These are phyloP conservation scores for Digitaria exilis DNA, from an alignment of 202 grass and related monocot species.

Conservation along the genomic window DNA sequence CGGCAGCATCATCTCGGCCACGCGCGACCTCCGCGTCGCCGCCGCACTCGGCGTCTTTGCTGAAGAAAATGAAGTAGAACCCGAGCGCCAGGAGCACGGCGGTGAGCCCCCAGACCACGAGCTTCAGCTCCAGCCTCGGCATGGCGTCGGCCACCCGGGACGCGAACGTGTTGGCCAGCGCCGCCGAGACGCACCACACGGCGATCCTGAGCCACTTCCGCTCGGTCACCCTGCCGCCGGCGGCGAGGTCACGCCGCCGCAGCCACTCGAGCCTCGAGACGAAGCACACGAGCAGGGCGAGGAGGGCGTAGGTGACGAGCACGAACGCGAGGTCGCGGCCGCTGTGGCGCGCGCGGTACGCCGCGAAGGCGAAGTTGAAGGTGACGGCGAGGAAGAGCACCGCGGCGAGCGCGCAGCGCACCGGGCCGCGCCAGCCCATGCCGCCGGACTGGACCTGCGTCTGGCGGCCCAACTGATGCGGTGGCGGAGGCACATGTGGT, in stretches of 20 bases:
- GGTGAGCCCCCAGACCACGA: slow-evolving; percentile 40
- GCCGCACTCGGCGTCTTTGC: neutral
- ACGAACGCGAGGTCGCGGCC: slow-evolving; percentile 33
- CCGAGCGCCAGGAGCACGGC: neutral
- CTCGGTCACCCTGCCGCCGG: neutral
- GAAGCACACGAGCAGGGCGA: slow-evolving; percentile 34
- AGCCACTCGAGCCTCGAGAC: slow-evolving; percentile 25
- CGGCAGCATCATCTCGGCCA: neutral
- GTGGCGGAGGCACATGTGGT: neutral
- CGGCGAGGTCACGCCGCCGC: too few relatives aligned
- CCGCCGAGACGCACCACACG: slow-evolving; percentile 32
- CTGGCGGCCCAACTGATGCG: neutral
- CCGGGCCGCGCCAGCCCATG: neutral
- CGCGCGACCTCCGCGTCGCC: neutral
- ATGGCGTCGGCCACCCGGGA: slow-evolving; percentile 1
- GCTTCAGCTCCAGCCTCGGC: slow-evolving; percentile 29
- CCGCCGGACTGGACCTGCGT: neutral
- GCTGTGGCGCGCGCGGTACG: slow-evolving; percentile 24
- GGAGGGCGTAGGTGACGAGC: slow-evolving; percentile 20
- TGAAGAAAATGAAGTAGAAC: slow-evolving; percentile 42
- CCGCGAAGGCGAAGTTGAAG: slow-evolving; percentile 19
- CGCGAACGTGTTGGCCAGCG: slow-evolving; percentile 31
- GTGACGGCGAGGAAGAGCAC: neutral
- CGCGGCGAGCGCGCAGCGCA: neutral
- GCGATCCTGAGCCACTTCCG: slow-evolving; percentile 19